Percentiles rank a stretch among this genome's conserved stretches.
Evolutionary conservation across 2,329 filamentous ascomycete species (phyloP).

Genomic region (Cytospora piceicola): DNA sequence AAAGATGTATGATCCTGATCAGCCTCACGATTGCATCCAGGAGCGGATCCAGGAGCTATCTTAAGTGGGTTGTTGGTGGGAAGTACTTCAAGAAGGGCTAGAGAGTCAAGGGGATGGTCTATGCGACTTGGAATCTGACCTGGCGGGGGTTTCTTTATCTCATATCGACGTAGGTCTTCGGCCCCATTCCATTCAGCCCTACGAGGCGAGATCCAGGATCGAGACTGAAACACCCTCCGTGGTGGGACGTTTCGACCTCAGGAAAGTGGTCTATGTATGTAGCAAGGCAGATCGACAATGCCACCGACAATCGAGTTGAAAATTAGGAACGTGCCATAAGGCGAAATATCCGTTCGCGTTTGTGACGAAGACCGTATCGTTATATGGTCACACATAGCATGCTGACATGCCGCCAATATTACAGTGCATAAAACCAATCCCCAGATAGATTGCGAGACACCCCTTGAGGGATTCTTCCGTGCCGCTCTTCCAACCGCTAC

Average conservation of each 20-base stretch:
- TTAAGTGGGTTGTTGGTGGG: not conserved
- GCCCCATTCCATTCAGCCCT: not conserved
- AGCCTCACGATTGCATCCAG: not conserved
- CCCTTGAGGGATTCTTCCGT: not conserved
- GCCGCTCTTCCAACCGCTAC: not conserved
- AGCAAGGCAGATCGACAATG: not conserved
- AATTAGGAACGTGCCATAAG: not conserved
- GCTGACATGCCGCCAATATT: not conserved
- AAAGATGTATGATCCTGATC: not conserved
- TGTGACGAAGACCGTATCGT: not conserved
- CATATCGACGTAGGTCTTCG: not conserved
- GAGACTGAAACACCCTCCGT: not conserved
- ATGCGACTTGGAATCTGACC: not conserved
- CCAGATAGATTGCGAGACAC: conserved; percentile 9
- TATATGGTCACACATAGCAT: not conserved
- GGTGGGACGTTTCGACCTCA: not conserved
- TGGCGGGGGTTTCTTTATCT: not conserved
- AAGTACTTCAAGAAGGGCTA: not conserved
- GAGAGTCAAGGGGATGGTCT: not conserved
- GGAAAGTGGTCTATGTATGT: not conserved
- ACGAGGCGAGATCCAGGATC: not conserved
- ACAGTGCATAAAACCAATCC: not conserved
- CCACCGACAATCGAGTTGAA: not conserved
- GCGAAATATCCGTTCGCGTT: not conserved
- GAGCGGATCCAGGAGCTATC: not conserved